A percentile compares a stretch with the other conserved stretches of the same genome.
Evolutionary conservation across 345 rosid genomes (phyloP).

Genomic region (Pseudoturritis turrita): DNA sequence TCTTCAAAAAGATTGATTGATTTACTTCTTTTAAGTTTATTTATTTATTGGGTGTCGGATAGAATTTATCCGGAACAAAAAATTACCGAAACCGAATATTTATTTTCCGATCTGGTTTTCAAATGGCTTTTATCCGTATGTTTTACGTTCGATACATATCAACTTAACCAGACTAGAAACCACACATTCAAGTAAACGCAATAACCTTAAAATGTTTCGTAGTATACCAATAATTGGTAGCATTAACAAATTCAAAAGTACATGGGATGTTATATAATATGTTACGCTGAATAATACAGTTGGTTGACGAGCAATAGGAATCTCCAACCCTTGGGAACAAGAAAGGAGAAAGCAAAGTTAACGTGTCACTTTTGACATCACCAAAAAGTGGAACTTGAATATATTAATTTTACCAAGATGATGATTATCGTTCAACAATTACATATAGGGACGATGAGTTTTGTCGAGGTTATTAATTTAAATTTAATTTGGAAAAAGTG

Average conservation of each 20-base stretch:
- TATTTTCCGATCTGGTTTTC: neutral
- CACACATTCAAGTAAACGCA: neutral
- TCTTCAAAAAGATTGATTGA: too few relatives aligned
- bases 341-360: constrained; percentile 4
- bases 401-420: neutral
- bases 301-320: constrained; percentile 3
- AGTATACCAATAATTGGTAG: neutral
- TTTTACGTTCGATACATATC: neutral
- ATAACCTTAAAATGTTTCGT: neutral
- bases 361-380: constrained; percentile 15
- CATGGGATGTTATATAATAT: neutral
- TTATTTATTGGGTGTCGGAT: neutral
- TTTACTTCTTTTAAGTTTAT: neutral
- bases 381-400: constrained; percentile 12
- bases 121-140: too few relatives aligned
- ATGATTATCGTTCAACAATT: neutral
- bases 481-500: neutral
- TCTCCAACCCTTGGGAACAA: constrained; percentile 22
- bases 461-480: neutral
- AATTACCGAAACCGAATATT: neutral
- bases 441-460: neutral
- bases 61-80: neutral
- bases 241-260: constrained; percentile 16
- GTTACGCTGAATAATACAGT: neutral
- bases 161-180: neutral